phyloP scores from a whole-genome alignment of 2,329 filamentous ascomycete species.

The Cladosporium phlei region DNA sequence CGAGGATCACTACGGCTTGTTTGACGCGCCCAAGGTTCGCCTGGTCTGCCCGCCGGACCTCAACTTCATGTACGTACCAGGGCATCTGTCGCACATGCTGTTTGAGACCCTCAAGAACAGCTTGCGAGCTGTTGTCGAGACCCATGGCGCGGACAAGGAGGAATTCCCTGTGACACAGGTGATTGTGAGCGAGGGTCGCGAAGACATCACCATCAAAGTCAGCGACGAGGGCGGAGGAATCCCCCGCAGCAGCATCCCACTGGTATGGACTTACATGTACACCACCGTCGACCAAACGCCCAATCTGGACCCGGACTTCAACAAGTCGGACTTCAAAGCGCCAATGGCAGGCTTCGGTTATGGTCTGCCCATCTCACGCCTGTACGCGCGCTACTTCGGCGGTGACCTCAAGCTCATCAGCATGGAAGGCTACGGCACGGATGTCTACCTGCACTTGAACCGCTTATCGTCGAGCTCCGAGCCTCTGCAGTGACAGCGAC shows the following conservation, averaged over 20 bases:
- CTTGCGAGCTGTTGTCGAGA: conserved; percentile 91
- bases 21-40: conserved; percentile 93
- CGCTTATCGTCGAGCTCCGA: conserved; percentile 91
- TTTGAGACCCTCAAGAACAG: conserved; percentile 99
- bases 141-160: conserved; percentile 89
- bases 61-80: conserved; percentile 99
- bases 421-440: conserved; percentile 99
- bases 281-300: conserved; percentile 96
- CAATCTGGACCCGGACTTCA: conserved; percentile 91
- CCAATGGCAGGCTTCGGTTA: conserved; percentile 99
- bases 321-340: conserved; percentile 98
- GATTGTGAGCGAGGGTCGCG: conserved; percentile 93
- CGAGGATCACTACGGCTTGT: conserved; percentile 96
- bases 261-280: conserved; percentile 99
- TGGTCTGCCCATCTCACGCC: conserved; percentile 83
- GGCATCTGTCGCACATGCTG: conserved; percentile 98
- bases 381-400: conserved; percentile 96
- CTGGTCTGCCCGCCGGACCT: conserved; percentile 91
- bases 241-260: conserved; percentile 81
- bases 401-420: conserved; percentile 96
- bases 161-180: conserved; percentile 96
- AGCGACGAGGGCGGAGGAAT: conserved; percentile 96
- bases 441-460: conserved; percentile 97
- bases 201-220: conserved; percentile 99
- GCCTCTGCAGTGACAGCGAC: conserved; percentile 87